Percentiles rank a stretch among this genome's conserved stretches.
Evolutionary conservation across 2,329 filamentous ascomycete genomes (phyloP).

Genomic region (Cryphonectria parasitica): DNA sequence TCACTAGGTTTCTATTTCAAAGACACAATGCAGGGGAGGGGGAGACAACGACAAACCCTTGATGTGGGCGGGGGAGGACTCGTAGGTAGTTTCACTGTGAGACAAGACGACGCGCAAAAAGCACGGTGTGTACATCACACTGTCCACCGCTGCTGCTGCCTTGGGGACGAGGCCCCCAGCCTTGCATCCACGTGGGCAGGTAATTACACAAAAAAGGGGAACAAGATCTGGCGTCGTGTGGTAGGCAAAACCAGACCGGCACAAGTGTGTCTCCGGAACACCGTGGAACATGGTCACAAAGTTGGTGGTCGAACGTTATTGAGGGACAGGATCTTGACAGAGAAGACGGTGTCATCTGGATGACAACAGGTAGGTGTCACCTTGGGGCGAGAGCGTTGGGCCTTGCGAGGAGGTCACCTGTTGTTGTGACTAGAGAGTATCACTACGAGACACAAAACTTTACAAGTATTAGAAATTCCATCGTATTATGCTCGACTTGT

Average conservation of each 20-base stretch:
- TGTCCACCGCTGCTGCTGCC: not conserved
- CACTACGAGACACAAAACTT: not conserved
- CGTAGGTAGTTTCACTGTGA: not conserved
- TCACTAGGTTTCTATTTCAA: not conserved
- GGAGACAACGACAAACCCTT: not conserved
- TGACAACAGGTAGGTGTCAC: not conserved
- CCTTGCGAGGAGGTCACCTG: not conserved
- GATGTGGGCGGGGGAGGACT: not conserved
- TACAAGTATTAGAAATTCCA: not conserved
- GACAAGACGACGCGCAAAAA: not conserved
- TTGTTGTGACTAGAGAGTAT: not conserved
- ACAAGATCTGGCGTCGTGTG: not conserved
- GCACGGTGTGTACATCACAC: constrained; percentile 3
- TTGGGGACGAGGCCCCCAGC: not conserved
- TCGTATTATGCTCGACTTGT: not conserved
- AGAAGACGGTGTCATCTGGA: not conserved
- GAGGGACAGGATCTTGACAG: not conserved
- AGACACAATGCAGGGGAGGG: not conserved
- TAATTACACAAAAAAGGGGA: not conserved
- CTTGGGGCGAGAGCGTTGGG: not conserved
- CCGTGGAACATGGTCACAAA: constrained; percentile 1
- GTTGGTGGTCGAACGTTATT: not conserved
- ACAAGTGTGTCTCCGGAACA: not conserved
- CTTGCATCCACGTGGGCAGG: not conserved
- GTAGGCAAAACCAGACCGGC: not conserved